Evolutionary conservation across 2,329 filamentous ascomycete species (phyloP).

Genomic region (Trichoderma sp.): DNA sequence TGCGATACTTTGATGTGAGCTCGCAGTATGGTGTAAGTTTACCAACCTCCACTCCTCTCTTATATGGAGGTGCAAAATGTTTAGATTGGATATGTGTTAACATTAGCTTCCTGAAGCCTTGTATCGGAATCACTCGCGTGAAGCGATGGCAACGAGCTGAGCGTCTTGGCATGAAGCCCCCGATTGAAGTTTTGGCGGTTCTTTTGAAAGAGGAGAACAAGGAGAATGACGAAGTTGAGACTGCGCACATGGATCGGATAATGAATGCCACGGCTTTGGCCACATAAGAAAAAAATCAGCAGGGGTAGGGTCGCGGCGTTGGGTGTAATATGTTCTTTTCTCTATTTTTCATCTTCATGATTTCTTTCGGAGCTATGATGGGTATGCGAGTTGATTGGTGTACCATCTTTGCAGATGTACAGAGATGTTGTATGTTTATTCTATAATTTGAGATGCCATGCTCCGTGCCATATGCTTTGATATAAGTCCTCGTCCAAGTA

Average conservation of each 20-base stretch:
- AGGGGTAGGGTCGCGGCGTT: slow-evolving; percentile 23
- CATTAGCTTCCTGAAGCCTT: slow-evolving; percentile 61
- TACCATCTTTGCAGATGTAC: slow-evolving; percentile 5
- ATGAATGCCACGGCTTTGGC: slow-evolving; percentile 52
- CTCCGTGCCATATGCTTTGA: neutral
- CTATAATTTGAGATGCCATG: neutral
- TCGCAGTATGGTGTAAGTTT: slow-evolving; percentile 83
- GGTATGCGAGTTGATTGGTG: neutral
- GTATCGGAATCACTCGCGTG: slow-evolving; percentile 77
- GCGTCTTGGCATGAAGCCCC: slow-evolving; percentile 78
- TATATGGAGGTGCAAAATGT: neutral
- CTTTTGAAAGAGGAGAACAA: slow-evolving; percentile 69
- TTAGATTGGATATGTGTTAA: neutral
- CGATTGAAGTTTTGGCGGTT: slow-evolving; percentile 86
- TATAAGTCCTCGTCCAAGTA: neutral
- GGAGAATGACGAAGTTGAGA: slow-evolving; percentile 56
- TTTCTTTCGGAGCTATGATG: neutral
- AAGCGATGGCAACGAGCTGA: slow-evolving; percentile 89
- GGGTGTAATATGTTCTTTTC: neutral
- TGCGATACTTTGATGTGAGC: slow-evolving; percentile 90
- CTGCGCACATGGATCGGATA: slow-evolving; percentile 73
- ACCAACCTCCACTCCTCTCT: neutral
- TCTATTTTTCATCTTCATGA: neutral
- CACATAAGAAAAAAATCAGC: slow-evolving; percentile 27
- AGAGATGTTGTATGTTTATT: neutral